These are phyloP conservation scores for Oryza glaberrima DNA, from an alignment of 176 grass and related monocot species.

Conservation along the genomic window DNA sequence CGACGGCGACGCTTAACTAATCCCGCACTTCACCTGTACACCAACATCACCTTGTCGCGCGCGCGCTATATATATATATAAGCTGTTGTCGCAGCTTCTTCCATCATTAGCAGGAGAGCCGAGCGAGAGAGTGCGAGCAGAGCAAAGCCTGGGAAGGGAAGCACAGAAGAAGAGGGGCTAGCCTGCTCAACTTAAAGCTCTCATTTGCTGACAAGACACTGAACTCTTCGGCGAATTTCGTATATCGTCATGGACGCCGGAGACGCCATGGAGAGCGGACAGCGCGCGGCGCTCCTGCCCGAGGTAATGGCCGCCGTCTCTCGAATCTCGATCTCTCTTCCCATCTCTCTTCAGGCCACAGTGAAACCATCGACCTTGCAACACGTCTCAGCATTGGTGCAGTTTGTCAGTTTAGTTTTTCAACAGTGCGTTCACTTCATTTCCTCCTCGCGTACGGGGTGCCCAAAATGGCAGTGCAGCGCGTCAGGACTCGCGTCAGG, in stretches of 20 bases:
- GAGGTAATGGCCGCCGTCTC: constrained; percentile 25
- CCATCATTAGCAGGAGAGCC: background rate
- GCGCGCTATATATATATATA: constrained; percentile 44
- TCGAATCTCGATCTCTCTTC: too few relatives aligned
- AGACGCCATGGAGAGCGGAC: constrained; percentile 57
- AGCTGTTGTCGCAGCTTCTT: background rate
- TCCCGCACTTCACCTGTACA: background rate
- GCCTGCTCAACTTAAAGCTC: background rate
- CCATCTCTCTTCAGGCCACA: background rate
- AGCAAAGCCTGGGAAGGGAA: background rate
- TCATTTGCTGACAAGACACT: background rate
- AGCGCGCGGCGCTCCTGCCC: constrained; percentile 28
- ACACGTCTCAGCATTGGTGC: background rate
- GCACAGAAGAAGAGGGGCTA: background rate
- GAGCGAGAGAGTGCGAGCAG: background rate
- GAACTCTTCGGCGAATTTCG: background rate
- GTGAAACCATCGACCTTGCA: background rate
- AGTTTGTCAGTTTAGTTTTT: background rate
- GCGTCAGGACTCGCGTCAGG: too few relatives aligned
- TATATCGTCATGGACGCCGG: constrained; percentile 32
- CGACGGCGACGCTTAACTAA: constrained; percentile 34
- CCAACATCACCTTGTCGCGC: background rate
- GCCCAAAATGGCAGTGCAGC: background rate
- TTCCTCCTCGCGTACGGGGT: background rate
- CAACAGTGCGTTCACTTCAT: background rate